Conservation (phyloP, 2,329 filamentous ascomycete species). For the Apiospora malaysiana region DNA sequence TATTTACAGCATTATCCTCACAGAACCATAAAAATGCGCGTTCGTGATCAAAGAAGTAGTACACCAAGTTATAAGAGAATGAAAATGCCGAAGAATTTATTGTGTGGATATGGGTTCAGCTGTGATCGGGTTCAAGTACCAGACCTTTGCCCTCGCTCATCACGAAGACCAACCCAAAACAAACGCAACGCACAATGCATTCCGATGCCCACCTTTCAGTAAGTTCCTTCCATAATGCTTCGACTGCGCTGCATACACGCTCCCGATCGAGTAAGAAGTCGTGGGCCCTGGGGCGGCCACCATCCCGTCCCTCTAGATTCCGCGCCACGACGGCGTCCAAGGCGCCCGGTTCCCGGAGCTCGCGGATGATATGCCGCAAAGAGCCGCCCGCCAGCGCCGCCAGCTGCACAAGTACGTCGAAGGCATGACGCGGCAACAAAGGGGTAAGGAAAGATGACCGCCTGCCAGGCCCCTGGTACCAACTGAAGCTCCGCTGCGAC, state of each 20-base stretch:
- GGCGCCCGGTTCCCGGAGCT: not conserved
- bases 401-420: constrained; percentile 39
- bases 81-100: too few relatives aligned
- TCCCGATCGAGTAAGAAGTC: not conserved
- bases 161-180: too few relatives aligned
- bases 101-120: too few relatives aligned
- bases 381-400: constrained; percentile 16
- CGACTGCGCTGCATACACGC: not conserved
- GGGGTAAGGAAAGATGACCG: constrained; percentile 32
- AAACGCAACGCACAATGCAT: not conserved
- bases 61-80: too few relatives aligned
- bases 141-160: too few relatives aligned
- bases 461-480: constrained; percentile 37
- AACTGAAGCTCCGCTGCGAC: constrained; percentile 36
- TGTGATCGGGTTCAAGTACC: too few relatives aligned
- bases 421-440: constrained; percentile 36
- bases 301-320: not conserved
- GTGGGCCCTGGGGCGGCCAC: not conserved
- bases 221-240: not conserved
- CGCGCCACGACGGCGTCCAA: not conserved
- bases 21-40: too few relatives aligned
- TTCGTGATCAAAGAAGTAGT: too few relatives aligned
- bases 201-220: too few relatives aligned
- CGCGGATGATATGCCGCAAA: not conserved
- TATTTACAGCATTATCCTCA: too few relatives aligned